Conservation (phyloP, 2,329 filamentous ascomycete species). For the Aspergillus quadricinctus region DNA sequence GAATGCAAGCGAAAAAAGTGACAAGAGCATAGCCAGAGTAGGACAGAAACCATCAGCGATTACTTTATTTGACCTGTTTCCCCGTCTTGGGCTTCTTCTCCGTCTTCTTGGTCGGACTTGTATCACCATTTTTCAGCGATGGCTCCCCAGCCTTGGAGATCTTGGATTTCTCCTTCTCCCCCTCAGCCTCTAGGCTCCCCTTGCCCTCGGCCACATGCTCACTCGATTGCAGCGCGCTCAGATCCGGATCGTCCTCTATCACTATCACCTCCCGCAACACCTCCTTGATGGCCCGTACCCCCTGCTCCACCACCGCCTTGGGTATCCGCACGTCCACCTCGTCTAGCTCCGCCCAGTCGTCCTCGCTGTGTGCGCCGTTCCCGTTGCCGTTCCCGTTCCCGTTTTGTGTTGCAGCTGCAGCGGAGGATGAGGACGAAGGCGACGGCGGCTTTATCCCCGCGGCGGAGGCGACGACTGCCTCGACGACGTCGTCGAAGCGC, state of each 20-base stretch:
- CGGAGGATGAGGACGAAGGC: too few relatives aligned
- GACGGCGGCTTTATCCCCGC: constrained; percentile 30
- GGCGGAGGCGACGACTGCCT: constrained; percentile 48
- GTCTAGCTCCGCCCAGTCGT: constrained; percentile 27
- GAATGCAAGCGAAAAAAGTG: not conserved
- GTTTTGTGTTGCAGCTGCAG: constrained; percentile 16
- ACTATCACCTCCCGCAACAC: constrained; percentile 50
- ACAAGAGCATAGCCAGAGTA: not conserved
- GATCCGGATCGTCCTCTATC: constrained; percentile 35
- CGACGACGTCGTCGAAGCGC: constrained; percentile 54
- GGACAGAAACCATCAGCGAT: not conserved
- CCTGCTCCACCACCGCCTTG: constrained; percentile 46
- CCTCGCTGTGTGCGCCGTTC: constrained; percentile 26
- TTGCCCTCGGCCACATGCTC: constrained; percentile 1
- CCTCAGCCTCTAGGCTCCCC: constrained; percentile 5
- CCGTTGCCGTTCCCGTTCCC: constrained; percentile 5
- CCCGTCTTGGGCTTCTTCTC: constrained; percentile 21
- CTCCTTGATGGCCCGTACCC: constrained; percentile 48
- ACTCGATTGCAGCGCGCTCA: constrained; percentile 5
- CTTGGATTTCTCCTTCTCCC: constrained; percentile 9
- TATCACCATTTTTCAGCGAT: constrained; percentile 17
- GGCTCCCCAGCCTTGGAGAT: constrained; percentile 1
- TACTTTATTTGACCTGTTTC: constrained; percentile 17
- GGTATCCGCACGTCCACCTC: constrained; percentile 48
- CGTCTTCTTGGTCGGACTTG: constrained; percentile 22